Evolutionary conservation across 208 protist species (phyloP), one percentile per base, ranked within the genome.

Genomic region (Acanthamoeba lenticulata): DNA sequence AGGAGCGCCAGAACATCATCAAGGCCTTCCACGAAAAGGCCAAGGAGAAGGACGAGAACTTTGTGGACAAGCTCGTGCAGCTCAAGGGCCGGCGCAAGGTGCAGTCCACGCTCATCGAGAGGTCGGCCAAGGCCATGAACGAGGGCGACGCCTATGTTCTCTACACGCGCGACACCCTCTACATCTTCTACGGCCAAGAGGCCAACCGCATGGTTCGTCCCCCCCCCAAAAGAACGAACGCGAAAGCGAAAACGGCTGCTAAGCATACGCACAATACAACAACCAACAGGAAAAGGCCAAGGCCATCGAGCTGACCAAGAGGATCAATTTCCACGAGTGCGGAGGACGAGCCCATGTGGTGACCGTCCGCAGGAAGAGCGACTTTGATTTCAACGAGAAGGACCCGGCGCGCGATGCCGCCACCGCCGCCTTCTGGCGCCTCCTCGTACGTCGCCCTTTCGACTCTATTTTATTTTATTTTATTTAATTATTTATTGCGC

Each of bases 241-340:
- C 34, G 57, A n/a, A n/a, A n/a, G n/a, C n/a, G n/a, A n/a, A n/a
- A n/a, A n/a, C n/a, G n/a, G n/a, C n/a, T n/a, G n/a, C n/a, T n/a
- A n/a, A n/a, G n/a, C n/a, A n/a, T n/a, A n/a, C n/a, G n/a, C n/a
- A n/a, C n/a, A n/a, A n/a, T n/a, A n/a, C n/a, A n/a, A n/a, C n/a
- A n/a, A 65, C 19, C 57, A 65, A 65, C 72, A 89, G 81, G 86
- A 92, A 36, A 92, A 92, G 40, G 86, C 86, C 62, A 92, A 92
- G 60, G 86, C 86, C 9, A 34, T 74, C 52, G 86, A 92, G 42
- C 62, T 92, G 2, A 77, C 60, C 7, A 92, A 92, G 44, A 27
- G 86, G 34, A 92, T 92, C 52, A 92, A 92, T 34, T 92, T 77
- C 62, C 86, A 92, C 62, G 86, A 92, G 40, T 92, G 86, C 60